Base-by-base conservation (phyloP, 2,329 filamentous ascomycete genomes). In the Fusarium continuum region DNA sequence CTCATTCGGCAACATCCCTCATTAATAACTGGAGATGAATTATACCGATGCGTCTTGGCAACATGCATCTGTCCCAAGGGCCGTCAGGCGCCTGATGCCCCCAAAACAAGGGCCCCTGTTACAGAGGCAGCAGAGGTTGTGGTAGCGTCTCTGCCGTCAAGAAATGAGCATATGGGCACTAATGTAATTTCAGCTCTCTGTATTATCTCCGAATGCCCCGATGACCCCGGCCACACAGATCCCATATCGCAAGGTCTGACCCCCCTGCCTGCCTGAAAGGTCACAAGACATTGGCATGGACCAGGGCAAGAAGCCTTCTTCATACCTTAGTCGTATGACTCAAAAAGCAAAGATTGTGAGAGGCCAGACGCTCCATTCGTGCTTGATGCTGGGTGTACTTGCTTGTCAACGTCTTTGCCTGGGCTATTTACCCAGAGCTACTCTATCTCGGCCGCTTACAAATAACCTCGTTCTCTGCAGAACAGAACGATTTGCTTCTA, bases 171-270 rank as follows among this genome's bases (percentile, higher is more conserved):
- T 20, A 13, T 35, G 6, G 14, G 8, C 26, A 25, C 28, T 25
- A 8, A 26, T 9, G 26, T 16, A 19, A 29, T 38, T 34, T 16
- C 32, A 38, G 28, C 16, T 16, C 16, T 29, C 23, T 20, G 10
- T 9, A 31, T 40, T 48, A 48, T 61, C 36, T 48, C 61, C 56
- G 62, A 54, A 44, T n/a, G 6, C 39, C 43, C 61, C 62, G 61
- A 58, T 49, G 46, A 46, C 31, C 31, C 61, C 46, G 61, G 17
- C 13, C 32, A 39, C 29, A 23, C 14, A 40, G 23, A 22, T 31
- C 26, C 16, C 50, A 31, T 39, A 23, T 17, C 38, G 29, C 36
- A 43, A 23, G 17, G 20, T 25, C 35, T 13, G 17, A 39, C n/a
- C 35, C 20, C 34, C 26, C 4, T 14, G 39, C 32, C 49, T 32